Percentiles rank a stretch among this genome's conserved stretches.
phyloP scores from a whole-genome alignment of 106 monocot genomes.

The Phalaenopsis aphrodite region DNA sequence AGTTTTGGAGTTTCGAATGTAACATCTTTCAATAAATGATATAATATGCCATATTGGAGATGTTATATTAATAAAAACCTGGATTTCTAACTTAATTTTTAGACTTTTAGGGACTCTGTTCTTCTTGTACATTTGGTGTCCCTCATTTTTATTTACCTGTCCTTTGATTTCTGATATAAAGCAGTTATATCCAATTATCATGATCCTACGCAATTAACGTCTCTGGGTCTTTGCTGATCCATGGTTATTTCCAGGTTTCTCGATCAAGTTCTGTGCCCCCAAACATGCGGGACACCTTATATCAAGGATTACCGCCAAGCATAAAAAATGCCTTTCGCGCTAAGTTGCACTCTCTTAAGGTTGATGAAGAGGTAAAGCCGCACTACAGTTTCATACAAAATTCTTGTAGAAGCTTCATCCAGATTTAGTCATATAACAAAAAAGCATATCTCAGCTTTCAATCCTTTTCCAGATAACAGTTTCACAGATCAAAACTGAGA shows the following conservation, averaged over 20 bases:
- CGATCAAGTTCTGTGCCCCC: conserved; percentile 75
- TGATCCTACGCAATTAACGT: neutral
- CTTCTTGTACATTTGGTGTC: too few relatives aligned
- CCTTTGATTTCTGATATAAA: too few relatives aligned
- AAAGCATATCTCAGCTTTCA: neutral
- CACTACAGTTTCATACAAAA: neutral
- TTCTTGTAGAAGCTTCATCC: neutral
- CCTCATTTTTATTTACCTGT: too few relatives aligned
- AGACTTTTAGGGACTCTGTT: too few relatives aligned
- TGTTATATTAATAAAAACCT: too few relatives aligned
- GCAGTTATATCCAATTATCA: neutral
- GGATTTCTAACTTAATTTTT: too few relatives aligned
- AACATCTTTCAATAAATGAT: too few relatives aligned
- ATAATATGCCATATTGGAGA: too few relatives aligned
- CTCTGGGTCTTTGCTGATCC: neutral
- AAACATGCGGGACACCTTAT: conserved; percentile 77
- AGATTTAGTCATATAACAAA: neutral
- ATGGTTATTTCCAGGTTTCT: conserved; percentile 49
- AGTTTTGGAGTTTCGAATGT: too few relatives aligned
- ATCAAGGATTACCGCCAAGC: conserved; percentile 78
- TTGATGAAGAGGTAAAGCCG: conserved; percentile 67
- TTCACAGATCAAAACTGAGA: conserved; percentile 79
- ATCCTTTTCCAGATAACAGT: conserved; percentile 37
- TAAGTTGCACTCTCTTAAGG: conserved; percentile 50
- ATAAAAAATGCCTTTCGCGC: conserved; percentile 72